A percentile compares a stretch with the other conserved stretches of the same genome.
These are phyloP conservation scores for Mycosphaerelloides madeirae DNA, from an alignment of 2,329 filamentous ascomycete genomes.

Conservation along the genomic window DNA sequence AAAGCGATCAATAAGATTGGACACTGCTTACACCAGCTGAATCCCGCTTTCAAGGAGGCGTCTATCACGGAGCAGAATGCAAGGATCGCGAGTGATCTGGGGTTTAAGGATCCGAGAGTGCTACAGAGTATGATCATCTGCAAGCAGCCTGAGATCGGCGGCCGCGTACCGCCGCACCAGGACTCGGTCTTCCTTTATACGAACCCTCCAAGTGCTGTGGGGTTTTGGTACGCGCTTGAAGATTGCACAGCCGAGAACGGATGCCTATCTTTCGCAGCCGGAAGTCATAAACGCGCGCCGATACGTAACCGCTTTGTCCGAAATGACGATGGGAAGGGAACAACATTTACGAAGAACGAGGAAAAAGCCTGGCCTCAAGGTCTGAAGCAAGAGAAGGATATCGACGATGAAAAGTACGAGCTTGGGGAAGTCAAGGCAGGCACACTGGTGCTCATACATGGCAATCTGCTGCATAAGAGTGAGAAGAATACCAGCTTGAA, in stretches of 20 bases:
- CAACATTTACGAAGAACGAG: slow-evolving; percentile 57
- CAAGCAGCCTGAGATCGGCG: slow-evolving; percentile 95
- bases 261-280: slow-evolving; percentile 79
- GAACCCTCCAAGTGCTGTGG: slow-evolving; percentile 78
- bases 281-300: slow-evolving; percentile 70
- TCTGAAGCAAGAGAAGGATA: slow-evolving; percentile 25
- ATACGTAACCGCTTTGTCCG: slow-evolving; percentile 73
- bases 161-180: slow-evolving; percentile 84
- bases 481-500: slow-evolving; percentile 83
- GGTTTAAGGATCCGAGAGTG: slow-evolving; percentile 69
- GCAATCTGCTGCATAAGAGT: slow-evolving; percentile 92
- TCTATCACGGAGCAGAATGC: slow-evolving; percentile 53
- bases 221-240: slow-evolving; percentile 96
- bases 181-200: slow-evolving; percentile 93
- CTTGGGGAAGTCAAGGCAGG: slow-evolving; percentile 87
- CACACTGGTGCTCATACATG: slow-evolving; percentile 87
- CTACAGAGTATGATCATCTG: slow-evolving; percentile 98
- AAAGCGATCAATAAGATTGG: slow-evolving; percentile 71
- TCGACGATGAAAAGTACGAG: slow-evolving; percentile 59
- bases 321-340: slow-evolving; percentile 53
- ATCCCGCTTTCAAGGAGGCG: slow-evolving; percentile 45
- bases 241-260: slow-evolving; percentile 84
- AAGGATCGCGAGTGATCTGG: slow-evolving; percentile 64
- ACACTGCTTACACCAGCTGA: slow-evolving; percentile 47
- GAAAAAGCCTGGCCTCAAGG: slow-evolving; percentile 44